Base-by-base conservation (phyloP, 1,139 yeast species). In the Suhomyces wounanorum region DNA sequence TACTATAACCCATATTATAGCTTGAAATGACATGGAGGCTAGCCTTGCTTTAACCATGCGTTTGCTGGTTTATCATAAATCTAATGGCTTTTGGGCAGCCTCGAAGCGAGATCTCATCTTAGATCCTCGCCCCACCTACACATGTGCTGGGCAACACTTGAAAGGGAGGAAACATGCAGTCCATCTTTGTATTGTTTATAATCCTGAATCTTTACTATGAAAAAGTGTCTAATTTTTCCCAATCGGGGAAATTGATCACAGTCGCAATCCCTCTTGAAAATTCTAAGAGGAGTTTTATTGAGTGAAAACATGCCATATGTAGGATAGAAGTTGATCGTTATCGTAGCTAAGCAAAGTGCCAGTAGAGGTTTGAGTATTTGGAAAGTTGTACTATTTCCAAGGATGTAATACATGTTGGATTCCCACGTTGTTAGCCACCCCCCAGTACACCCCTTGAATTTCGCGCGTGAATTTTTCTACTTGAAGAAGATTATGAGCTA, bases 141-240 rank as follows among this genome's bases (percentile, higher is more conserved):
- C n/a, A 30, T 30, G 33, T 30, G 8, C 33, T 30, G 14, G 14
- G 33, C 10, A 9, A 30, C 13, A n/a, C 33, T 30, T 30, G 33
- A 17, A 16, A 33, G 14, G 37, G 37, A 33, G 37, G 41, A 23
- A 23, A 10, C 30, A 26, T 25, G 30, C 42, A 40, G 42, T 26
- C 33, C 23, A 9, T 5, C 16, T 14, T 18, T 21, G 42, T 9
- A 40, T 40, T 40, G 42, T 40, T 40, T 17, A 8, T 14, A 3
- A 14, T 16, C 14, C 18, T n/a, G 9, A 33, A 16, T 33, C 11
- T 14, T 8, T 6, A 26, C 33, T 40, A 33, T 40, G 42, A 40
- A 38, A 38, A 40, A 25, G 42, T 40, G 42, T 40, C 42, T 40
- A 25, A 38, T 26, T 25, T 40, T 26, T 14, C 42, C 42, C 33